Conservation (phyloP, 371 early-diverging fungal genomes). For the Mortierella sp. region DNA sequence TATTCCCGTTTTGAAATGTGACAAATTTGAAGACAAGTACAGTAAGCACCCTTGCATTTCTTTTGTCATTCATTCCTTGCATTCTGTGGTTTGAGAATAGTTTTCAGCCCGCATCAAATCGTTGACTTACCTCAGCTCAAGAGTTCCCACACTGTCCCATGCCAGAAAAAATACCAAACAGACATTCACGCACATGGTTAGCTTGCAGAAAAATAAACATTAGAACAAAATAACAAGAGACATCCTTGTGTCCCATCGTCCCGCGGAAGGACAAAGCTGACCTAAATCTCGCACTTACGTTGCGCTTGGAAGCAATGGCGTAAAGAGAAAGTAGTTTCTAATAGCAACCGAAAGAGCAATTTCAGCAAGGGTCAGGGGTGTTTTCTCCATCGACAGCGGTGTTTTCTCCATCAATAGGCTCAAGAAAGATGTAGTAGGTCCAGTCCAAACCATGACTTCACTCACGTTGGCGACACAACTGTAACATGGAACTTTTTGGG, state of each 20-base stretch:
- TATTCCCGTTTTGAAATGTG: no score
- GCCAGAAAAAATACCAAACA: conserved; percentile 65
- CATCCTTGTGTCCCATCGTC: no score
- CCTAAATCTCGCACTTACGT: conserved; percentile 60
- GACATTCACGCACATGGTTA: not conserved
- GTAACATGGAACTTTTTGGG: conserved; percentile 82
- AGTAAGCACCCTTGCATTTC: conserved; percentile 15
- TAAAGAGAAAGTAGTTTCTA: conserved; percentile 91
- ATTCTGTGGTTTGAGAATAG: not conserved
- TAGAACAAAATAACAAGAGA: not conserved
- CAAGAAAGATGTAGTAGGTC: not conserved
- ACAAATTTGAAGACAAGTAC: conserved; percentile 11
- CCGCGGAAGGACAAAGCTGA: not conserved
- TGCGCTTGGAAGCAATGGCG: conserved; percentile 85
- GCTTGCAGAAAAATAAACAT: not conserved
- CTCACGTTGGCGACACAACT: conserved; percentile 73
- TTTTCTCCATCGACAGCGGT: not conserved
- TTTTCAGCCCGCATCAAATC: not conserved
- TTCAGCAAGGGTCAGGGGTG: not conserved
- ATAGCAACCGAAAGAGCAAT: conserved; percentile 14
- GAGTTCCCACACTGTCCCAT: conserved; percentile 87
- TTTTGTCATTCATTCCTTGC: not conserved
- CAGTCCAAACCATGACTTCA: not conserved
- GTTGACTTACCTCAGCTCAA: conserved; percentile 75
- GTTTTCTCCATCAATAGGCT: not conserved